Evolutionary conservation across 192 early-diverging fungal species (phyloP).

Genomic region (Mortierella alpina): DNA sequence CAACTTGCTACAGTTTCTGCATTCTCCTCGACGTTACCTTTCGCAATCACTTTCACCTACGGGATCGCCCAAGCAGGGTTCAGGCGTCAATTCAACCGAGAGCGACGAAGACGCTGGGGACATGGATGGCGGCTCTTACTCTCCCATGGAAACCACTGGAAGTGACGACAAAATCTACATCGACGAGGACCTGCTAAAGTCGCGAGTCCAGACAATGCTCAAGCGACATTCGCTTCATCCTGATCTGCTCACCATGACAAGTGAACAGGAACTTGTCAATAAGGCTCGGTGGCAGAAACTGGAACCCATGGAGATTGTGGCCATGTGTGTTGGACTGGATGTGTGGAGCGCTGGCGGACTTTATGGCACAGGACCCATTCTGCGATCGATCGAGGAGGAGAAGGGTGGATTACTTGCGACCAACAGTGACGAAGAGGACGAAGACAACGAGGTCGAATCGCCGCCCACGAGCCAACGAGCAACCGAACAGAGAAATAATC

Average conservation of each 20-base stretch:
- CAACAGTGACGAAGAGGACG: constrained; percentile 3
- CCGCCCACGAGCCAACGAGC: neutral
- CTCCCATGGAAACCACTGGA: constrained; percentile 10
- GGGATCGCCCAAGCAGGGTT: constrained; percentile 35
- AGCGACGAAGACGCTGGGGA: neutral
- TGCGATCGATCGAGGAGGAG: constrained; percentile 28
- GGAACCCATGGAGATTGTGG: constrained; percentile 69
- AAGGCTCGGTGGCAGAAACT: constrained; percentile 66
- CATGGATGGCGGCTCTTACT: neutral
- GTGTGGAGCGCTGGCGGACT: constrained; percentile 62
- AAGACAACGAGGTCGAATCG: constrained; percentile 6
- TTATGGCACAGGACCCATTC: constrained; percentile 34
- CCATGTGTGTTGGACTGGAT: constrained; percentile 67
- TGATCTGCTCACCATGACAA: constrained; percentile 55
- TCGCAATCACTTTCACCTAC: constrained; percentile 17
- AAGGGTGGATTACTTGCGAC: neutral
- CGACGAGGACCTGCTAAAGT: constrained; percentile 47
- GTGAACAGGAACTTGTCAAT: constrained; percentile 56
- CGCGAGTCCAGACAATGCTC: constrained; percentile 53
- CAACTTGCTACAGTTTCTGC: constrained; percentile 63
- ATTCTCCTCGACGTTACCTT: constrained; percentile 54
- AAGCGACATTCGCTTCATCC: constrained; percentile 67
- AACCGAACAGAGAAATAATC: neutral
- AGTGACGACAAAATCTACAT: constrained; percentile 7
- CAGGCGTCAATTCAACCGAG: constrained; percentile 6